Conservation (phyloP, 176 grass and related monocot species). For the Carex myosuroides region DNA sequence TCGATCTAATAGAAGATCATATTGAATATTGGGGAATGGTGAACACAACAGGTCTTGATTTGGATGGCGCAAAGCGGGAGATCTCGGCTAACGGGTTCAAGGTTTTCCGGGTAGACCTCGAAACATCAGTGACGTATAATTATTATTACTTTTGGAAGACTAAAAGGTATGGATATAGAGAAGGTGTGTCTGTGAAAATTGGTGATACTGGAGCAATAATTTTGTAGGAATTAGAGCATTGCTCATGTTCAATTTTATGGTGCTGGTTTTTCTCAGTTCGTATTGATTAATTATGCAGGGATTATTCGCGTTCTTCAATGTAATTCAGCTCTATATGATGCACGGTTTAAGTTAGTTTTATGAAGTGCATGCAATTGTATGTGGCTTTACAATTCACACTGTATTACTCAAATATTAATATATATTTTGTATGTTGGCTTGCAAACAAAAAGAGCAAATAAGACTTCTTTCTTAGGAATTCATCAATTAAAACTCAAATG, state of each 20-base stretch:
- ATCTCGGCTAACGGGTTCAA: neutral
- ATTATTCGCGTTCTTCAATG: no score
- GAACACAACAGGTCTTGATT: neutral
- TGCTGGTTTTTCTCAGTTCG: neutral
- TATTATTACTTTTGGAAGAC: neutral
- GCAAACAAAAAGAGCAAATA: no score
- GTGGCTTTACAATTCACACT: no score
- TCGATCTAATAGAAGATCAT: neutral
- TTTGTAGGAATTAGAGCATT: neutral
- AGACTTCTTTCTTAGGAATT: no score
- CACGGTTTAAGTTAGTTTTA: no score
- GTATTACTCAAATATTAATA: no score
- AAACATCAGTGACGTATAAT: neutral
- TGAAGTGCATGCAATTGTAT: no score
- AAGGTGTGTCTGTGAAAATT: neutral
- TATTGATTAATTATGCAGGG: neutral
- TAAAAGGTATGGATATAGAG: neutral
- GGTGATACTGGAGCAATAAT: neutral
- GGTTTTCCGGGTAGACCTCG: neutral
- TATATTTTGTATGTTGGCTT: no score
- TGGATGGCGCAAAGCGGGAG: neutral
- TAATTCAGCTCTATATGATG: no score
- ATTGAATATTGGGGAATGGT: neutral
- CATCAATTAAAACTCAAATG: no score
- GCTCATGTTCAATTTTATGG: neutral